phyloP scores from a whole-genome alignment of 2,329 filamentous ascomycete genomes.

The Nemania sp. region DNA sequence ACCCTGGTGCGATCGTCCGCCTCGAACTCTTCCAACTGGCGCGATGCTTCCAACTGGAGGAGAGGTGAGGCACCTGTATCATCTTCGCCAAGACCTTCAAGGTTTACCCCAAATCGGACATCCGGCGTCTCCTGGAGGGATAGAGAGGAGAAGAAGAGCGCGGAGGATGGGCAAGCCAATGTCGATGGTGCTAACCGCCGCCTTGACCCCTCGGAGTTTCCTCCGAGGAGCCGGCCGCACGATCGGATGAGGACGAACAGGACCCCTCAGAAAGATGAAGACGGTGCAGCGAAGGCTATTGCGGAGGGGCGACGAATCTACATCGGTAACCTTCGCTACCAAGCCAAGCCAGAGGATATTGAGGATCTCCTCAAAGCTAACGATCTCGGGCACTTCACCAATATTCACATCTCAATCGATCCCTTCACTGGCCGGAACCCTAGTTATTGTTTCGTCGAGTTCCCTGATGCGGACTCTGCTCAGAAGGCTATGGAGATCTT shows the following conservation, averaged over 20 bases:
- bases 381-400: conserved; percentile 57
- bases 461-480: conserved; percentile 68
- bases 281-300: conserved; percentile 43
- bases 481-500: conserved; percentile 68
- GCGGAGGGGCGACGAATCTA: conserved; percentile 64
- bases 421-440: conserved; percentile 76
- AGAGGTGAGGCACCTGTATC: conserved; percentile 24
- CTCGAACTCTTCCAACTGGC: conserved; percentile 34
- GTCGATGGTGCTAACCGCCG: conserved; percentile 23
- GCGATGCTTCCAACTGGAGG: conserved; percentile 35
- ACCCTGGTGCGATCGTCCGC: conserved; percentile 19
- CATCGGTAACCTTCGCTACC: conserved; percentile 72
- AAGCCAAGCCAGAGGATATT: conserved; percentile 58
- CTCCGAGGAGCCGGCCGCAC: conserved; percentile 32
- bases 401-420: conserved; percentile 76
- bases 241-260: conserved; percentile 32
- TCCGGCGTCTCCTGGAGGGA: conserved; percentile 37
- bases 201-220: conserved; percentile 22
- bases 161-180: conserved; percentile 14
- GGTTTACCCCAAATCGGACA: conserved; percentile 25
- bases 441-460: conserved; percentile 81
- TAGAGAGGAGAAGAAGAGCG: conserved; percentile 27
- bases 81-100: conserved; percentile 26
- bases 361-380: conserved; percentile 51
- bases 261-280: conserved; percentile 37